A percentile compares a stretch with the other conserved stretches of the same genome.
These are phyloP conservation scores for Combretum micranthum DNA, from an alignment of 345 rosid genomes.

Conservation along the genomic window DNA sequence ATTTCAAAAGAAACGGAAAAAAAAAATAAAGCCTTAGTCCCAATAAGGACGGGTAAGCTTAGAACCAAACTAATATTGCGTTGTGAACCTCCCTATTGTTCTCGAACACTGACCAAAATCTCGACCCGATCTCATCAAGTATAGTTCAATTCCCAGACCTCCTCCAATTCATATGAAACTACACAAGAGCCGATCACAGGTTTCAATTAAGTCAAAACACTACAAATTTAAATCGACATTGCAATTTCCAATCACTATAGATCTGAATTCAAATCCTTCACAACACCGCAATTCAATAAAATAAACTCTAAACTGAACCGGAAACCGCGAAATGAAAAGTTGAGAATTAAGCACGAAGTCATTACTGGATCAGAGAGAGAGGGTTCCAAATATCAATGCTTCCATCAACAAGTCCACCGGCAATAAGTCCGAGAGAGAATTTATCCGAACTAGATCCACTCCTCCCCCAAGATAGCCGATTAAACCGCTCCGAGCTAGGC, in stretches of 20 bases:
- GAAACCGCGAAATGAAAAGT: slow-evolving; percentile 2
- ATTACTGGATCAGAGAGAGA: slow-evolving; percentile 61
- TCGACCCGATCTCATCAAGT: too few species aligned
- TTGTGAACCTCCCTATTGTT: too few species aligned
- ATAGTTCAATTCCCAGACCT: too few species aligned
- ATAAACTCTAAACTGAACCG: background rate
- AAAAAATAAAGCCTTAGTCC: too few species aligned
- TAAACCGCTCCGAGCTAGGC: slow-evolving; percentile 92
- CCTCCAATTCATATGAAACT: too few species aligned
- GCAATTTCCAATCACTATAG: background rate
- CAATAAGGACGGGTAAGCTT: too few species aligned
- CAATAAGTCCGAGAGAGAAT: slow-evolving; percentile 74
- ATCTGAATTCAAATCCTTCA: background rate
- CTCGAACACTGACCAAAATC: too few species aligned
- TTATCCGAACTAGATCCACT: slow-evolving; percentile 83
- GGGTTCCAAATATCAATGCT: slow-evolving; percentile 91
- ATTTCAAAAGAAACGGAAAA: too few species aligned
- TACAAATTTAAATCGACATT: background rate
- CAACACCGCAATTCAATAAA: background rate
- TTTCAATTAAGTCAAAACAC: background rate
- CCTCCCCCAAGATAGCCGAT: slow-evolving; percentile 86
- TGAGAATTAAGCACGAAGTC: background rate
- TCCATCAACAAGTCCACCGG: slow-evolving; percentile 96
- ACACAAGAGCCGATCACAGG: background rate
- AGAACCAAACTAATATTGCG: too few species aligned